Evolutionary conservation across 2,329 filamentous ascomycete genomes (phyloP), one percentile per base, ranked within the genome.

Genomic region (Elsinoe necatrix): DNA sequence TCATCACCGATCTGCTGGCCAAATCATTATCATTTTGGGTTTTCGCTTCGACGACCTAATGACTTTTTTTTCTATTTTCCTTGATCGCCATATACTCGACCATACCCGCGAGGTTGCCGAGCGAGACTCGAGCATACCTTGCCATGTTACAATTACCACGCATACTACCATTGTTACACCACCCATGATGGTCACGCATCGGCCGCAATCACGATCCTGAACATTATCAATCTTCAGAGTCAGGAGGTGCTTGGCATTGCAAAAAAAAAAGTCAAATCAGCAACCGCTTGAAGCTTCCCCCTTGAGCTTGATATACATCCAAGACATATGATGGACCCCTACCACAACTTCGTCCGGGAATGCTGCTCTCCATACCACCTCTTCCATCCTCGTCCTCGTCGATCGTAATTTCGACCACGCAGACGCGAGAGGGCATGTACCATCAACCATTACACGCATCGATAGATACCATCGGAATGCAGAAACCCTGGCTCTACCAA

Each of bases 11-110:
- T 34, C 23, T 50, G 45, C 45, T 50, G 45, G 45, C 45, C 45
- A 50, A 25, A 34, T 50, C 45, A 14, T 5, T 23, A 23, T 11
- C 18, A 31, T 14, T 18, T 34, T 50, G 45, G 45, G 45, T 25
- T 23, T 52, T 39, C 48, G 18, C 29, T 52, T 35, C 34, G 31
- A 52, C 31, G 48, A 52, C 31, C 11, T 52, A 52, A 52, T 52
- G 48, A 52, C 20, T n/a, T 50, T 50, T 45, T 23, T 27, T 20
- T 12, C 20, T 29, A 21, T 45, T 45, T n/a, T 1, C 43, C 14
- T 47, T 27, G 25, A 50, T 16, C 25, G 6, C 25, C 16, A 50
- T 31, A 34, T 35, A 50, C 41, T 45, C 41, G 20, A 45, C 21
- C 41, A 25, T 45, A 45, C 41, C 41, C 39, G 11, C 3, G 20